Conservation (phyloP, 2,329 filamentous ascomycete genomes). For the Domatiomyces globalis region DNA sequence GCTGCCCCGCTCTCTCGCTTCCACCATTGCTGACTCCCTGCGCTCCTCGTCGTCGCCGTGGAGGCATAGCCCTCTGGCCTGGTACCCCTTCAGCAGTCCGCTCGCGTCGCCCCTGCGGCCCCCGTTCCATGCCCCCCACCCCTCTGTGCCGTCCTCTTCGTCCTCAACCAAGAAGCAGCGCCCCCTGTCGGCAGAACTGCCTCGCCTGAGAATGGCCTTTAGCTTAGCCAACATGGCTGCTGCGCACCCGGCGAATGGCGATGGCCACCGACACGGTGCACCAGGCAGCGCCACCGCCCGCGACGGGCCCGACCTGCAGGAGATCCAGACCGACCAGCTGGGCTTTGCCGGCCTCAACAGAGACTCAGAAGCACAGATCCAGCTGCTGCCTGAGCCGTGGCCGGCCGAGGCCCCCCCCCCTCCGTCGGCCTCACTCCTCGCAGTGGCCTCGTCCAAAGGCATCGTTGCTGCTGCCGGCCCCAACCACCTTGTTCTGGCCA, state of each 20-base stretch:
- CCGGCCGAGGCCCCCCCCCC: constrained; percentile 53
- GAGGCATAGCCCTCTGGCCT: constrained; percentile 30
- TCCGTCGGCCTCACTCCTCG: constrained; percentile 66
- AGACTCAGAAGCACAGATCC: constrained; percentile 56
- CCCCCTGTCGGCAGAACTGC: constrained; percentile 26
- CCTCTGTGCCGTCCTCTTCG: constrained; percentile 21
- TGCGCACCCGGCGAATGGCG: constrained; percentile 27
- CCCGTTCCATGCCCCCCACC: constrained; percentile 26
- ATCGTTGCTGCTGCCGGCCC: constrained; percentile 80
- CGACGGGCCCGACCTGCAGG: constrained; percentile 53
- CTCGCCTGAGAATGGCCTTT: constrained; percentile 45
- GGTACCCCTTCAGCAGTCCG: constrained; percentile 28
- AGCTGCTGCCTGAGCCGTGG: constrained; percentile 66
- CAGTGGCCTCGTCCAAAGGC: constrained; percentile 64
- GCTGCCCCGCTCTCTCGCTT: background rate
- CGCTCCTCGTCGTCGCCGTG: constrained; percentile 26
- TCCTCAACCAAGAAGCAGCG: constrained; percentile 20
- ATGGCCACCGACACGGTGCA: constrained; percentile 22
- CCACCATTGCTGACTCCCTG: constrained; percentile 34
- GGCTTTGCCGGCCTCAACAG: constrained; percentile 69
- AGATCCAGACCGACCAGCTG: constrained; percentile 72
- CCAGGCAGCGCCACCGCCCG: constrained; percentile 25
- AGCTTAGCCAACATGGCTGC: constrained; percentile 40
- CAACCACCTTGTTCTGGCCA: constrained; percentile 59
- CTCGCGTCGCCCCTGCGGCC: constrained; percentile 24